Evolutionary conservation across 768 basidiomycete species (phyloP).

Genomic region (Trametes villosa): DNA sequence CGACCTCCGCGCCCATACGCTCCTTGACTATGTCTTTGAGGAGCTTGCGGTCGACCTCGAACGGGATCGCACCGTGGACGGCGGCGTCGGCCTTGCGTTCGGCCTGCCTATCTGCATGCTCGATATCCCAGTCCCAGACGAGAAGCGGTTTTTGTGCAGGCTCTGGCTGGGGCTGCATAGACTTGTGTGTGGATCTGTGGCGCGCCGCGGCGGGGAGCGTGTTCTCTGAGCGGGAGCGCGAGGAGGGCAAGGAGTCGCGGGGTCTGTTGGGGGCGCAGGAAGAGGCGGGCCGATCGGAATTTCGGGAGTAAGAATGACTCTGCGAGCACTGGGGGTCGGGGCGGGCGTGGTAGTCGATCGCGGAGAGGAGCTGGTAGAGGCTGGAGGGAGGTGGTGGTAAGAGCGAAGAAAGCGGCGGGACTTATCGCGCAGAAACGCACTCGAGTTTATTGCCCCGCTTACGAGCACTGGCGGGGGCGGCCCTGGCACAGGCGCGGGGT

Average conservation of each 20-base stretch:
- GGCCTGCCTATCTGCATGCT: constrained; percentile 68
- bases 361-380: constrained; percentile 27
- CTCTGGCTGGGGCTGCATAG: background rate
- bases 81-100: constrained; percentile 69
- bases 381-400: constrained; percentile 30
- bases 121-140: constrained; percentile 73
- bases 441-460: constrained; percentile 27
- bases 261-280: constrained; percentile 1
- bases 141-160: constrained; percentile 33
- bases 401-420: constrained; percentile 25
- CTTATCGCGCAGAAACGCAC: constrained; percentile 29
- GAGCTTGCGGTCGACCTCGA: constrained; percentile 74
- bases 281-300: background rate
- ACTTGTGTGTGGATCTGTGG: background rate
- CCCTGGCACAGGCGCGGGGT: constrained; percentile 10
- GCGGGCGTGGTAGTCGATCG: constrained; percentile 16
- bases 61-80: constrained; percentile 64
- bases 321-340: background rate
- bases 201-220: constrained; percentile 1
- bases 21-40: constrained; percentile 80
- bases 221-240: constrained; percentile 9
- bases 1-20: constrained; percentile 67
- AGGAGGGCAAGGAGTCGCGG: constrained; percentile 2
- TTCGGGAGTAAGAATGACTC: no score
- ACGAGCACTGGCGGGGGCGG: constrained; percentile 2